Evolutionary conservation across 140 eudicot species (phyloP), one percentile per base, ranked within the genome.

Genomic region (Cichorium intybus): DNA sequence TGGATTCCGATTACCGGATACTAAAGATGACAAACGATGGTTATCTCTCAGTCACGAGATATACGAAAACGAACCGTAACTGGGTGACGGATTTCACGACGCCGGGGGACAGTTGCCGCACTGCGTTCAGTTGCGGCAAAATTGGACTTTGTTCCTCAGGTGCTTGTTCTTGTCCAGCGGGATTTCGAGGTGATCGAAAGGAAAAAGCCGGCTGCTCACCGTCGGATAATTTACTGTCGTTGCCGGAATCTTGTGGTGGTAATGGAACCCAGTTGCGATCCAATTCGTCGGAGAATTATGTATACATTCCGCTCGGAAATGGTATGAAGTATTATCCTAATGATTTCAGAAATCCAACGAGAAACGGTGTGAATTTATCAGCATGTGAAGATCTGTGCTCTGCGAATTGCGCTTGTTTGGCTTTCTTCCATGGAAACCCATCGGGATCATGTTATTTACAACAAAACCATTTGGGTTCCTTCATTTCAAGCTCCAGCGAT

Each of bases 361-460:
- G 17, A 65, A 35, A 14, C 1, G 71, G 72, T 7, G 67, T 74
- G n/a, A 51, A 2, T 66, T 37, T 77, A 3, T 79, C 89, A 9
- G 17, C 8, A 15, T 85, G 95, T 68, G 48, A 82, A 68, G 75
- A 68, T 69, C 31, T 79, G 14, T 85, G 95, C 46, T 55, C 86
- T 5, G n/a, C 3, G 24, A 75, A 72, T 8, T 82, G 95, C 54
- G 63, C 86, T 8, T 85, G 95, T 69, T 72, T 85, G 67, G 89
- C 77, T 3, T 11, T 85, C 35, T 85, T 79, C 76, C 43, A 72
- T 72, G 80, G 73, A 24, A 67, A 58, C 21, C 23, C 49, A 21
- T 60, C 76, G 0, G 82, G 84, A 5, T 82, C 80, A 8, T 85
- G 95, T 68, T 73, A 76, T 56, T 51, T 74, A 55, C 66, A 82